Evolutionary conservation across 768 basidiomycete species (phyloP).

Genomic region (Leccinum arenicola): DNA sequence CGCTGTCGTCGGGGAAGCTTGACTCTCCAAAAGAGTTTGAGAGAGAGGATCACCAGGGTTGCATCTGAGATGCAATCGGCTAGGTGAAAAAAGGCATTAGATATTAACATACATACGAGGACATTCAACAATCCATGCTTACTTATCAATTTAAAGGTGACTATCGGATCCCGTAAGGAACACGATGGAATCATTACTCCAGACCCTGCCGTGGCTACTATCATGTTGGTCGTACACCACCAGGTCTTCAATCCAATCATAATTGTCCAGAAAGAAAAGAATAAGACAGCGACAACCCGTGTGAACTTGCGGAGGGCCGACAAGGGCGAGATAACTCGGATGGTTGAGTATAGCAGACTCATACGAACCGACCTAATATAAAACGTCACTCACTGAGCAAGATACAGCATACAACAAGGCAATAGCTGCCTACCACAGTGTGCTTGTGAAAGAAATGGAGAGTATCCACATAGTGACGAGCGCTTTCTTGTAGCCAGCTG

Average conservation of each 20-base stretch:
- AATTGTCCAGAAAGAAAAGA: slow-evolving; percentile 1
- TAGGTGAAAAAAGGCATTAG: neutral
- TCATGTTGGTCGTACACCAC: neutral
- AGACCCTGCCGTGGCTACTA: neutral
- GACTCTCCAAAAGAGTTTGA: slow-evolving; percentile 12
- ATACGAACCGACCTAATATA: neutral
- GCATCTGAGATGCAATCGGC: neutral
- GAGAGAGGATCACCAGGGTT: neutral
- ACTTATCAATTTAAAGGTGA: neutral
- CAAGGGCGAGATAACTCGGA: neutral
- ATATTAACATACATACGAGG: neutral
- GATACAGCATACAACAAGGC: neutral
- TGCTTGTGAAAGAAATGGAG: neutral
- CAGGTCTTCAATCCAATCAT: slow-evolving; percentile 1
- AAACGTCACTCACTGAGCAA: neutral
- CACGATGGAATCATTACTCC: neutral
- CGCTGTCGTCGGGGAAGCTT: slow-evolving; percentile 14
- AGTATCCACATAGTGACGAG: neutral
- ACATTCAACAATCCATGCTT: neutral
- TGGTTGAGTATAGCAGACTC: neutral
- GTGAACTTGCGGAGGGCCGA: neutral
- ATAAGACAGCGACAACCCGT: neutral
- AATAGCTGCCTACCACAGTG: neutral
- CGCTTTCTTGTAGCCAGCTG: neutral
- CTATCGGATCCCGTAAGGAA: neutral